A percentile compares a stretch with the other conserved stretches of the same genome.
Conservation (phyloP, 805 yeast species). For the Yamadazyma ubonensis region DNA sequence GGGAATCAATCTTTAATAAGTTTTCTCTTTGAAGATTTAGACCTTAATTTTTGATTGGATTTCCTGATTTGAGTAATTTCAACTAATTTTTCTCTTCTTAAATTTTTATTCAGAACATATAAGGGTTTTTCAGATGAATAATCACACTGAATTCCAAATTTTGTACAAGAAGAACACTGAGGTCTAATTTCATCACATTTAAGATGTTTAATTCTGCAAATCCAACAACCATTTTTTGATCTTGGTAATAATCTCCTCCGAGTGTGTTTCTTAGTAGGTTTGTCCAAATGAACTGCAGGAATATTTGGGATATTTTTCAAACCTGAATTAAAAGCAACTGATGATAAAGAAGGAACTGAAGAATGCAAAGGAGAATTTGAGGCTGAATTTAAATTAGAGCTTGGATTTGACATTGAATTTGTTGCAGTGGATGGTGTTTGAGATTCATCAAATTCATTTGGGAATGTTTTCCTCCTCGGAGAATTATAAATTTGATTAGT, state of each 20-base stretch:
- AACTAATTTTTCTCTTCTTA: slow-evolving; percentile 34
- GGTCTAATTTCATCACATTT: slow-evolving; percentile 45
- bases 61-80: slow-evolving; percentile 31
- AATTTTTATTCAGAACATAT: slow-evolving; percentile 35
- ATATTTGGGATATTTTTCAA: not conserved
- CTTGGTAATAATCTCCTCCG: slow-evolving; percentile 40
- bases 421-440: slow-evolving; percentile 6
- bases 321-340: slow-evolving; percentile 9
- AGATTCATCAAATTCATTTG: slow-evolving; percentile 7
- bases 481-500: not conserved
- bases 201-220: slow-evolving; percentile 45
- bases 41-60: slow-evolving; percentile 12
- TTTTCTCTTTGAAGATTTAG: slow-evolving; percentile 9
- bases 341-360: slow-evolving; percentile 6
- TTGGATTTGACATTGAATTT: slow-evolving; percentile 7
- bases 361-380: slow-evolving; percentile 10
- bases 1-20: not conserved
- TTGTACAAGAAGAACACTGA: slow-evolving; percentile 34
- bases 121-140: slow-evolving; percentile 38
- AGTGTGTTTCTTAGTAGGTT: slow-evolving; percentile 30
- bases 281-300: not conserved
- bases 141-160: slow-evolving; percentile 44
- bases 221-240: slow-evolving; percentile 46
- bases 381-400: slow-evolving; percentile 8
- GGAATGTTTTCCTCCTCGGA: slow-evolving; percentile 5